Evolutionary conservation across 2,329 filamentous ascomycete genomes (phyloP).

Genomic region (Colletotrichum tabaci): DNA sequence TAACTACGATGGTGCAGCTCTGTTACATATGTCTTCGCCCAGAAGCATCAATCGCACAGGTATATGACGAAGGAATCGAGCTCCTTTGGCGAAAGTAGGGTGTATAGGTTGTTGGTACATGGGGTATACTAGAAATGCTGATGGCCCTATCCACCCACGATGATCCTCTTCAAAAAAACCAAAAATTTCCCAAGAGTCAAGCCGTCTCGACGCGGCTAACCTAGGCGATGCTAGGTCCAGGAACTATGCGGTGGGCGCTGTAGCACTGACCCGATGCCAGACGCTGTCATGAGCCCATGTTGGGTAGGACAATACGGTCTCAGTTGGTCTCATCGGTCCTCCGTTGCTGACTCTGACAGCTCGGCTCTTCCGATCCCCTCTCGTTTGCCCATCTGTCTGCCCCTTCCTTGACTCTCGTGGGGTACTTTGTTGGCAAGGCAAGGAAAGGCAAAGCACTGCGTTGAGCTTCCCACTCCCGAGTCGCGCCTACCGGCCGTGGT

Average conservation of each 20-base stretch:
- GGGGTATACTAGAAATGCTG: conserved; percentile 36
- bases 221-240: neutral
- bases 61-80: conserved; percentile 2
- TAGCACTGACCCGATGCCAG: neutral
- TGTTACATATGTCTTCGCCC: conserved; percentile 17
- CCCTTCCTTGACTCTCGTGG: neutral
- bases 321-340: neutral
- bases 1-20: conserved; percentile 18
- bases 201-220: neutral
- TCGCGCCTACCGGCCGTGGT: too few species aligned
- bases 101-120: conserved; percentile 21
- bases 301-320: neutral
- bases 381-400: neutral
- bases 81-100: conserved; percentile 10
- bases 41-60: conserved; percentile 11
- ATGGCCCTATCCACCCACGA: neutral
- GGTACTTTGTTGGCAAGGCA: conserved; percentile 8
- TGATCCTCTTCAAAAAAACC: neutral
- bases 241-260: neutral
- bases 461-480: too few species aligned
- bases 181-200: neutral
- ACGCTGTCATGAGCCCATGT: neutral
- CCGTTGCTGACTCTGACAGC: neutral
- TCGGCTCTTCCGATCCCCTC: neutral
- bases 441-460: neutral